phyloP scores from a whole-genome alignment of 2,329 filamentous ascomycete genomes.

The Penicillium sumatraense region DNA sequence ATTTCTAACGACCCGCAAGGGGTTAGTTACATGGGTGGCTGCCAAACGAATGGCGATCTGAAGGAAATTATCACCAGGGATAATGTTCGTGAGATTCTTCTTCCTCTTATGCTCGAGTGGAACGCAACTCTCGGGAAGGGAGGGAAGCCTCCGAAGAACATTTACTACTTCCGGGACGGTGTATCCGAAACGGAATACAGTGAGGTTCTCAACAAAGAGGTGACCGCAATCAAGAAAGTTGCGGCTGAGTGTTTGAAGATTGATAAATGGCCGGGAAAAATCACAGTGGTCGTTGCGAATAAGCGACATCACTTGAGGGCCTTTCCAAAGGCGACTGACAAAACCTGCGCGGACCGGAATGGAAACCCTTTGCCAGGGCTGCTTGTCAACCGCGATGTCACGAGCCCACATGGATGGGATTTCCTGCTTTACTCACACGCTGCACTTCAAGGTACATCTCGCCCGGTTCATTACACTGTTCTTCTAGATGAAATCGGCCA shows the following conservation, averaged over 20 bases:
- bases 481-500: conserved; percentile 79
- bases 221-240: conserved; percentile 43
- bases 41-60: conserved; percentile 81
- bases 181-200: conserved; percentile 85
- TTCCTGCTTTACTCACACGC: conserved; percentile 75
- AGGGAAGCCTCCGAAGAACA: conserved; percentile 21
- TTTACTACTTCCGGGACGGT: conserved; percentile 82
- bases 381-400: conserved; percentile 86
- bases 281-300: conserved; percentile 85
- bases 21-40: conserved; percentile 76
- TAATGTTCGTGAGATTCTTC: conserved; percentile 71
- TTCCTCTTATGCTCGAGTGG: conserved; percentile 69
- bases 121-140: conserved; percentile 57
- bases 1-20: conserved; percentile 74
- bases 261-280: conserved; percentile 58
- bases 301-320: conserved; percentile 96
- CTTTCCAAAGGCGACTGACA: conserved; percentile 69
- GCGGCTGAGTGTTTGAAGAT: conserved; percentile 10
- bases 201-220: conserved; percentile 78
- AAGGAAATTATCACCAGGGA: conserved; percentile 74
- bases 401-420: conserved; percentile 87
- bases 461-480: conserved; percentile 90
- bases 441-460: conserved; percentile 91
- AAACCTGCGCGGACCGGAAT: conserved; percentile 67
- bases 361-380: conserved; percentile 84